phyloP scores from a whole-genome alignment of 371 early-diverging fungal genomes.

The Mortierella sp. region DNA sequence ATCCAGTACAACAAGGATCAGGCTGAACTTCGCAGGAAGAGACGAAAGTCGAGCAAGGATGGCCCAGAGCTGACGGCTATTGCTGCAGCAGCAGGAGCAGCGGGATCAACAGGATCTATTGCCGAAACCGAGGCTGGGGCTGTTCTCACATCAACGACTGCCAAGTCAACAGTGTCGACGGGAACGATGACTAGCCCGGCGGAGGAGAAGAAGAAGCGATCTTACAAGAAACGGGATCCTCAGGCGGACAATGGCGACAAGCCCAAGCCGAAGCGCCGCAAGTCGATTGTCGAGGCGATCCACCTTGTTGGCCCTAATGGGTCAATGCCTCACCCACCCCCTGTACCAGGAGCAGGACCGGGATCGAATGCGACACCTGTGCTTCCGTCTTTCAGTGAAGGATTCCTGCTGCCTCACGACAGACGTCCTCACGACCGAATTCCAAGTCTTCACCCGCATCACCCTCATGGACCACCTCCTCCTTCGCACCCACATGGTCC shows the following conservation, averaged over 20 bases:
- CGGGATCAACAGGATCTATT: too few relatives aligned
- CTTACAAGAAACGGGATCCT: constrained; percentile 33
- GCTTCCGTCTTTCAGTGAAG: constrained; percentile 50
- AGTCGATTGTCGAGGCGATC: constrained; percentile 25
- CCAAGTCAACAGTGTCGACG: too few relatives aligned
- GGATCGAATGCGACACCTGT: neutral
- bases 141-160: neutral
- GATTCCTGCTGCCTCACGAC: constrained; percentile 34
- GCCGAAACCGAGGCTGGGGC: neutral
- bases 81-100: constrained; percentile 5
- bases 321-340: neutral
- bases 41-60: constrained; percentile 40
- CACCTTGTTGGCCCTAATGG: neutral
- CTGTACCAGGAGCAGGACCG: neutral
- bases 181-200: neutral
- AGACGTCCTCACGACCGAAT: constrained; percentile 10
- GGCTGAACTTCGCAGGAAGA: constrained; percentile 30
- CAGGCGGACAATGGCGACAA: constrained; percentile 35
- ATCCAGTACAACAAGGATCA: constrained; percentile 26
- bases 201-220: constrained; percentile 47
- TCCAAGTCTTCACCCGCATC: constrained; percentile 8
- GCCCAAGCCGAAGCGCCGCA: constrained; percentile 35
- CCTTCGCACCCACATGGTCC: constrained; percentile 12
- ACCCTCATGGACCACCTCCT: neutral
- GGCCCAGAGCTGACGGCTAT: constrained; percentile 10